Evolutionary conservation across 305 asterid genomes (phyloP).

Genomic region (Solanum hybrid): DNA sequence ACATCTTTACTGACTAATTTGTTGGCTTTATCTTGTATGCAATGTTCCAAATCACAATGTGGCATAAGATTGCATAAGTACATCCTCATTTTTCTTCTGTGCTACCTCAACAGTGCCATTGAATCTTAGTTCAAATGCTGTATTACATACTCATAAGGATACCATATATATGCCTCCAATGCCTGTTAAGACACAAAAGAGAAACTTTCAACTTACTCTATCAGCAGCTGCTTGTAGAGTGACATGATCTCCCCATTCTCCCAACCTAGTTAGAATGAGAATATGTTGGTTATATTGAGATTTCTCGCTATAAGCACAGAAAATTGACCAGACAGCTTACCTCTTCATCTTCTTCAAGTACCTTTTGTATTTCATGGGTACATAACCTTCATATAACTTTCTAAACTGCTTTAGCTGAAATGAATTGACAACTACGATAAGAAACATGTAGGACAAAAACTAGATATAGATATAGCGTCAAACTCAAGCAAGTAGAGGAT

Average conservation of each 20-base stretch:
- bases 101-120: neutral
- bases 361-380: slow-evolving; percentile 79
- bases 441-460: slow-evolving; percentile 7
- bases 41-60: neutral
- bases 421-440: slow-evolving; percentile 10
- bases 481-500: neutral
- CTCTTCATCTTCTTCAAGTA: slow-evolving; percentile 81
- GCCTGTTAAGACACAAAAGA: neutral
- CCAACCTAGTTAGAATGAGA: slow-evolving; percentile 37
- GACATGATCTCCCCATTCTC: slow-evolving; percentile 97
- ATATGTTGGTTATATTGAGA: neutral
- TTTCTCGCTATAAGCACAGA: neutral
- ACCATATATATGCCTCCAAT: neutral
- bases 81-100: neutral
- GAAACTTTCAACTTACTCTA: slow-evolving; percentile 41
- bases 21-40: neutral
- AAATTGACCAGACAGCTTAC: slow-evolving; percentile 22
- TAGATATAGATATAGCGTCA: neutral
- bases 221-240: slow-evolving; percentile 99
- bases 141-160: neutral
- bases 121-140: neutral
- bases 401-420: slow-evolving; percentile 71
- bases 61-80: neutral
- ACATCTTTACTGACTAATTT: neutral
- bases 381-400: slow-evolving; percentile 74